phyloP scores from a whole-genome alignment of 2,329 filamentous ascomycete genomes.

The Talaromyces albobiverticillius region DNA sequence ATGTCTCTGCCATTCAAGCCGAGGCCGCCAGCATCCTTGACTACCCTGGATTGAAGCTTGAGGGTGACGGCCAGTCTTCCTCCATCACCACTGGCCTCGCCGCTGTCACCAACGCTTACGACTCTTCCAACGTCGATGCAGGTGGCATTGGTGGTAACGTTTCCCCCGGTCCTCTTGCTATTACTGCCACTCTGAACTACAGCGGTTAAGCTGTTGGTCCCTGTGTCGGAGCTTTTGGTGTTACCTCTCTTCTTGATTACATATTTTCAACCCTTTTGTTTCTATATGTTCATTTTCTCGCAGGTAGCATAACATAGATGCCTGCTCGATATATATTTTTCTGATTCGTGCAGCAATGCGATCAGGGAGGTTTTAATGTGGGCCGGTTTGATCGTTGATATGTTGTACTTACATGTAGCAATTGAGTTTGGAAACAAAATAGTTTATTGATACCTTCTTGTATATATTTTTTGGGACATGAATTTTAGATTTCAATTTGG shows the following conservation, averaged over 20 bases:
- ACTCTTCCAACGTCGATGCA: conserved; percentile 23
- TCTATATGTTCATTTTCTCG: neutral
- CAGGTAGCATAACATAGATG: conserved; percentile 1
- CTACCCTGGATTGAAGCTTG: conserved; percentile 35
- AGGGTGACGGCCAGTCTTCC: conserved; percentile 29
- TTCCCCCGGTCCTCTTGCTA: conserved; percentile 28
- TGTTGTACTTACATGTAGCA: conserved; percentile 9
- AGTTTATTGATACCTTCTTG: conserved; percentile 7
- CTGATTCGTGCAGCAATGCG: neutral
- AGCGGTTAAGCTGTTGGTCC: conserved; percentile 16
- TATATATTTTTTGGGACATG: conserved; percentile 9
- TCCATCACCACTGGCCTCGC: conserved; percentile 24
- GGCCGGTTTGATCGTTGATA: neutral
- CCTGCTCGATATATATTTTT: neutral
- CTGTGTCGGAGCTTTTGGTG: neutral
- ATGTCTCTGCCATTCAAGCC: conserved; percentile 40
- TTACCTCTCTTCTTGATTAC: neutral
- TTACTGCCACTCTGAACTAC: conserved; percentile 31
- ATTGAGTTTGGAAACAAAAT: conserved; percentile 10
- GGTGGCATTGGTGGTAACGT: conserved; percentile 30
- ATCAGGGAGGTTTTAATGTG: too few relatives aligned
- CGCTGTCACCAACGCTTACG: conserved; percentile 33
- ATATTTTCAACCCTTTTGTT: conserved; percentile 5
- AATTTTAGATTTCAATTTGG: neutral
- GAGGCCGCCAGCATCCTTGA: conserved; percentile 27